Percentiles rank a stretch among this genome's conserved stretches.
Evolutionary conservation across 1,284 basidiomycete species (phyloP).

Genomic region (Cryptococcus hybrid): DNA sequence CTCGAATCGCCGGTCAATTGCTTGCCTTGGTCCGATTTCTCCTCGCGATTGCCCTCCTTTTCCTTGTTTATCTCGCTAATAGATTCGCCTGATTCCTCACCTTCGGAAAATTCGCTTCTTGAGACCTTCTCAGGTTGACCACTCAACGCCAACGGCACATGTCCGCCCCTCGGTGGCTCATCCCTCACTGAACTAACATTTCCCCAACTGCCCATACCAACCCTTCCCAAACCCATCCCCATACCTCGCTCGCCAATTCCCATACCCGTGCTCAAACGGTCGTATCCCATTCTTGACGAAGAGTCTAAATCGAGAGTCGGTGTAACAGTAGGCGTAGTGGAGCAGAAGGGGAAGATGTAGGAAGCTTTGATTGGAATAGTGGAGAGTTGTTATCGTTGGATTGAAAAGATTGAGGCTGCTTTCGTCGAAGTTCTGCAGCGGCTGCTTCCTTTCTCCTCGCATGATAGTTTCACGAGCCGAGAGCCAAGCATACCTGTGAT

Average conservation of each 20-base stretch:
- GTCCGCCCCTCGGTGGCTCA: slow-evolving; percentile 10
- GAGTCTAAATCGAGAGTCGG: neutral
- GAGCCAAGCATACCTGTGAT: slow-evolving; percentile 42
- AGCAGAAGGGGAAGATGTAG: neutral
- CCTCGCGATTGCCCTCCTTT: neutral
- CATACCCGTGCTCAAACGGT: neutral
- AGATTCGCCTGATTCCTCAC: neutral
- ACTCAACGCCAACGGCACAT: neutral
- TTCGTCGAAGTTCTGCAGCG: slow-evolving; percentile 14
- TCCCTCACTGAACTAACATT: slow-evolving; percentile 24
- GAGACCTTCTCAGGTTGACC: neutral
- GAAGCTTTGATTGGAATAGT: neutral
- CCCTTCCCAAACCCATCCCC: neutral
- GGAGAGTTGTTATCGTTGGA: neutral
- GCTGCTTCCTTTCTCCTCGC: slow-evolving; percentile 20
- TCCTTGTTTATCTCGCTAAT: neutral
- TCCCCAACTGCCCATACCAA: neutral
- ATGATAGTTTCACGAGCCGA: slow-evolving; percentile 34
- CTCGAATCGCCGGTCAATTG: no score
- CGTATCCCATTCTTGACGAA: neutral
- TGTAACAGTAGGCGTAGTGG: neutral
- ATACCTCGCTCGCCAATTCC: neutral
- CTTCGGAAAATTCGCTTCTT: neutral
- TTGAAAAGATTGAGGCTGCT: slow-evolving; percentile 4
- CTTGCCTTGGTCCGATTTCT: no score